Conservation (phyloP, 495 filamentous ascomycete genomes). For the Cercophora sp. region DNA sequence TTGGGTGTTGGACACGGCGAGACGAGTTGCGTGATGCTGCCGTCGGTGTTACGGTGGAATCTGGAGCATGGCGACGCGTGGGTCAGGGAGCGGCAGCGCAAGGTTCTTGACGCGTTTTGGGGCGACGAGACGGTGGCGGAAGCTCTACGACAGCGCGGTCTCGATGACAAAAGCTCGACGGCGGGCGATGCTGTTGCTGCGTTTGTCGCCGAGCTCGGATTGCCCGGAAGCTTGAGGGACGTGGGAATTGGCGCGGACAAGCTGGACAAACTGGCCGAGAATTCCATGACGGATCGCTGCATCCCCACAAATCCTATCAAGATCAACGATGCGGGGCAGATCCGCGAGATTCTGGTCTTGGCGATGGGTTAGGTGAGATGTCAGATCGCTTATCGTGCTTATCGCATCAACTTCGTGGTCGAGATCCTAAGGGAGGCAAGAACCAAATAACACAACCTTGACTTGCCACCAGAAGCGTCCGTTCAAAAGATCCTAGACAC, state of each 20-base stretch:
- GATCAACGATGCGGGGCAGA: constrained; percentile 24
- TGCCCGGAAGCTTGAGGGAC: constrained; percentile 29
- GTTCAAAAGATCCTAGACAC: too few relatives aligned
- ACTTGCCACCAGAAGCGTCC: too few relatives aligned
- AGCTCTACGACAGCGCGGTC: constrained; percentile 36
- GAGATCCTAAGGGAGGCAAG: too few relatives aligned
- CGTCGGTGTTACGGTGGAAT: constrained; percentile 59
- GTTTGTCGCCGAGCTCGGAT: constrained; percentile 28
- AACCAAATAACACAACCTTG: too few relatives aligned
- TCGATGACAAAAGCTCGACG: constrained; percentile 29
- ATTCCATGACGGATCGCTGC: constrained; percentile 34
- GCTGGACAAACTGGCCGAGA: constrained; percentile 30
- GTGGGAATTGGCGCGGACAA: constrained; percentile 35
- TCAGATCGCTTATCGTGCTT: too few relatives aligned
- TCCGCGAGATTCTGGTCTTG: constrained; percentile 36
- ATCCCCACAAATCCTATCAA: constrained; percentile 34
- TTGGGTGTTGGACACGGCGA: constrained; percentile 63
- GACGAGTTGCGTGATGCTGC: constrained; percentile 62
- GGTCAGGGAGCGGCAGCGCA: constrained; percentile 43
- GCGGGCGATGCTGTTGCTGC: constrained; percentile 31
- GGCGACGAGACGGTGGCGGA: constrained; percentile 39
- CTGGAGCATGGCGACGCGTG: constrained; percentile 30
- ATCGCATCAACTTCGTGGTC: too few relatives aligned
- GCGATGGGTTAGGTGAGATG: too few relatives aligned
- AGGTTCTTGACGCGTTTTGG: constrained; percentile 47